phyloP scores from a whole-genome alignment of 2,329 filamentous ascomycete species.

The Graphium sp. region DNA sequence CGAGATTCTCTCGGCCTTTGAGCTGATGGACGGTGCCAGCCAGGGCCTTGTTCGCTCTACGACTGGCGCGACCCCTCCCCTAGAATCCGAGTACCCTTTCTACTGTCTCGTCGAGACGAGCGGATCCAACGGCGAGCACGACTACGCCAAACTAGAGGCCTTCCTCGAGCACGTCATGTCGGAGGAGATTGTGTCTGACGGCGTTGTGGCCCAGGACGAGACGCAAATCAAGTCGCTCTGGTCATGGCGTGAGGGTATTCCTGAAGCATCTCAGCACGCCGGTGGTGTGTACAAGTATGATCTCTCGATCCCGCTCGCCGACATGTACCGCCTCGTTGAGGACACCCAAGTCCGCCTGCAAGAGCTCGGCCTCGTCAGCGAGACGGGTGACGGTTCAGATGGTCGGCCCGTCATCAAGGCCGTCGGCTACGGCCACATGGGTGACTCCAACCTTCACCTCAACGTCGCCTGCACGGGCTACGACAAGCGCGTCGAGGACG shows the following conservation, averaged over 20 bases:
- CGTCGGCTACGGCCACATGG: constrained; percentile 98
- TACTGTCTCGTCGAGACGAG: constrained; percentile 96
- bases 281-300: constrained; percentile 99
- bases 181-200: constrained; percentile 72
- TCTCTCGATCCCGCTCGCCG: constrained; percentile 74
- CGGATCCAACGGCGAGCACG: constrained; percentile 85
- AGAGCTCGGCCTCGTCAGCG: constrained; percentile 58
- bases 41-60: constrained; percentile 63
- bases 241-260: constrained; percentile 86
- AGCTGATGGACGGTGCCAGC: constrained; percentile 81
- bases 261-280: constrained; percentile 75
- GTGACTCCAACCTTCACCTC: constrained; percentile 86
- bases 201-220: constrained; percentile 83
- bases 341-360: constrained; percentile 61
- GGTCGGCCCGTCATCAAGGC: constrained; percentile 71
- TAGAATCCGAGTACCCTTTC: constrained; percentile 77
- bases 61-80: constrained; percentile 59
- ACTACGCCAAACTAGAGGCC: constrained; percentile 73
- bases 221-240: constrained; percentile 76
- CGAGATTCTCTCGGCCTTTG: constrained; percentile 93
- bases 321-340: constrained; percentile 80
- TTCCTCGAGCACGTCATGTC: constrained; percentile 90
- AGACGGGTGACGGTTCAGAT: constrained; percentile 20
- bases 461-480: constrained; percentile 75
- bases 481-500: constrained; percentile 72